phyloP scores from a whole-genome alignment of 495 filamentous ascomycete species.

The Rhizodiscina lignyota region DNA sequence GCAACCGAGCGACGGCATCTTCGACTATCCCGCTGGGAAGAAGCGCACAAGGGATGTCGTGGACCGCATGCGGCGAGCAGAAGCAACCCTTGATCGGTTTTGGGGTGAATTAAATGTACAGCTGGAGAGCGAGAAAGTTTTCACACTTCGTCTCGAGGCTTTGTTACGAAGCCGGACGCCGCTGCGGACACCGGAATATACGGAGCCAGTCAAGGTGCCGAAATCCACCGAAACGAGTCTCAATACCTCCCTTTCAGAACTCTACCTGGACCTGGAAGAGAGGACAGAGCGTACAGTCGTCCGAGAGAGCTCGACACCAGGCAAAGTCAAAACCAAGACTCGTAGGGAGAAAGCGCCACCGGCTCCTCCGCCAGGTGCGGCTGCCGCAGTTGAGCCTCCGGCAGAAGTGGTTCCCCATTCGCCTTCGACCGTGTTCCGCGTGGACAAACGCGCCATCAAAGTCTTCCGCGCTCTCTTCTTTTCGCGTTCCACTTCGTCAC shows the following conservation, averaged over 20 bases:
- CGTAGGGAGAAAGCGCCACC: too few relatives aligned
- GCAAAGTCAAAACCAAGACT: slow-evolving; percentile 28
- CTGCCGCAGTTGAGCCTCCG: background rate
- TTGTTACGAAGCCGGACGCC: slow-evolving; percentile 21
- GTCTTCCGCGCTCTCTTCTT: slow-evolving; percentile 32
- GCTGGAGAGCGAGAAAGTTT: background rate
- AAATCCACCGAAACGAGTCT: background rate
- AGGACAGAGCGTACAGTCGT: too few relatives aligned
- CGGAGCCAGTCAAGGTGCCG: slow-evolving; percentile 4
- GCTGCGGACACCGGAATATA: slow-evolving; percentile 31
- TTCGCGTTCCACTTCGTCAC: too few relatives aligned
- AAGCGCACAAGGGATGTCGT: slow-evolving; percentile 27
- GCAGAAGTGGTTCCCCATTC: slow-evolving; percentile 2
- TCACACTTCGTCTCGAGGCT: background rate
- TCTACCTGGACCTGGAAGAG: too few relatives aligned
- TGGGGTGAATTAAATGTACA: slow-evolving; percentile 22
- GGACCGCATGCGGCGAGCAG: slow-evolving; percentile 26
- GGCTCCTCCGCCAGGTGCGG: too few relatives aligned
- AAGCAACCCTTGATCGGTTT: slow-evolving; percentile 31
- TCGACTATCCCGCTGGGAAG: slow-evolving; percentile 35
- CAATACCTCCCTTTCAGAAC: background rate
- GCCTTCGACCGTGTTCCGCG: slow-evolving; percentile 16
- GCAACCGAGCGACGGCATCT: too few relatives aligned
- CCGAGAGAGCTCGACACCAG: too few relatives aligned
- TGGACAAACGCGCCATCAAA: slow-evolving; percentile 28